phyloP scores from a whole-genome alignment of 768 basidiomycete genomes.

The Mycena maculata region DNA sequence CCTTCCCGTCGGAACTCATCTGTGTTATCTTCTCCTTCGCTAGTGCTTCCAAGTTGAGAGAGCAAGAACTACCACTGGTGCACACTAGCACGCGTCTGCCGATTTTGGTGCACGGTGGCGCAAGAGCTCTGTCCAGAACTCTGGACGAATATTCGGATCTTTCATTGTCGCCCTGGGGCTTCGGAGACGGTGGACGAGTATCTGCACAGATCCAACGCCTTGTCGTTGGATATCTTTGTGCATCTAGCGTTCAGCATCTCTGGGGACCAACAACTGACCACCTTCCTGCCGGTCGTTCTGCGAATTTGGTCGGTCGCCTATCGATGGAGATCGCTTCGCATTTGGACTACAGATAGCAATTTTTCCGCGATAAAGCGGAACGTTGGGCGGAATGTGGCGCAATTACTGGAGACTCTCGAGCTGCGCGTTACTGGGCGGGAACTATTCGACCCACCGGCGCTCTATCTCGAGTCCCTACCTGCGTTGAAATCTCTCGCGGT shows the following conservation, averaged over 20 bases:
- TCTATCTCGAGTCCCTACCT: not conserved
- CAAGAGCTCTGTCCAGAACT: slow-evolving; percentile 6
- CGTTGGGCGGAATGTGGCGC: slow-evolving; percentile 7
- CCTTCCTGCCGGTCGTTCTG: slow-evolving; percentile 2
- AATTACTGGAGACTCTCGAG: slow-evolving; percentile 2
- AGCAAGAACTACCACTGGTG: not conserved
- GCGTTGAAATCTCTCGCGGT: slow-evolving; percentile 2
- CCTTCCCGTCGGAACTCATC: slow-evolving; percentile 14
- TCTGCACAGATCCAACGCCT: not conserved
- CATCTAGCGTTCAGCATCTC: not conserved
- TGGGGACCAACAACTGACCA: not conserved
- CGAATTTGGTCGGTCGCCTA: slow-evolving; percentile 9
- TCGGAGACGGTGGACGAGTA: slow-evolving; percentile 5
- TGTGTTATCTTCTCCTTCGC: slow-evolving; percentile 12
- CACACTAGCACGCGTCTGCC: slow-evolving; percentile 13
- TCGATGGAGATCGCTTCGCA: slow-evolving; percentile 13
- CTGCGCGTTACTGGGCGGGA: not conserved
- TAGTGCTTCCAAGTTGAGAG: not conserved
- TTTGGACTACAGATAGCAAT: slow-evolving; percentile 10
- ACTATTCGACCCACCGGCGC: not conserved
- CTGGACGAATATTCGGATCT: slow-evolving; percentile 20
- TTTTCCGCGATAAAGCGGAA: slow-evolving; percentile 1
- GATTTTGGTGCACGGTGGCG: slow-evolving; percentile 18
- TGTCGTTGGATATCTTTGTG: slow-evolving; percentile 16
- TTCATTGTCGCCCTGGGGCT: slow-evolving; percentile 5